Conservation (phyloP, 140 eudicot species). For the Cichorium intybus region DNA sequence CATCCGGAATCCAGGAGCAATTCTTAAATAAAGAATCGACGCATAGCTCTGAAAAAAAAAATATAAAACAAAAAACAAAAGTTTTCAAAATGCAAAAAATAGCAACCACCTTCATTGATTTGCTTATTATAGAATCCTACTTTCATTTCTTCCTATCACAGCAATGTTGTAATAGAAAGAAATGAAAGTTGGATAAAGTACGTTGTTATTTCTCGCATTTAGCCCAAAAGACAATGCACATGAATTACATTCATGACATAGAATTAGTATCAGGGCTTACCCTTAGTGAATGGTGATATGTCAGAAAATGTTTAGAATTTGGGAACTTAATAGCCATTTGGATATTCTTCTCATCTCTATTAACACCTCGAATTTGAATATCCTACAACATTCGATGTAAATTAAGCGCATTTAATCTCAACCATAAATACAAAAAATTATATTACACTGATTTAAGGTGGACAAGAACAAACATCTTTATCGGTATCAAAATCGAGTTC, state of each 20-base stretch:
- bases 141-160: too few relatives aligned
- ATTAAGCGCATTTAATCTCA: conserved; percentile 4
- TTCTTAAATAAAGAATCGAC: conserved; percentile 76
- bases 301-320: conserved; percentile 81
- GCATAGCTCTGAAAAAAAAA: conserved; percentile 57
- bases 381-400: conserved; percentile 48
- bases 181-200: too few relatives aligned
- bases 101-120: too few relatives aligned
- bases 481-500: conserved; percentile 91
- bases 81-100: neutral
- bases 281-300: conserved; percentile 93
- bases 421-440: neutral
- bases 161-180: too few relatives aligned
- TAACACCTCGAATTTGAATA: conserved; percentile 96
- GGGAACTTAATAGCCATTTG: conserved; percentile 77
- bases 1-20: conserved; percentile 68
- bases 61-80: too few relatives aligned
- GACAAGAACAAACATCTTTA: conserved; percentile 45
- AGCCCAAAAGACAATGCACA: conserved; percentile 7
- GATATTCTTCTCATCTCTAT: conserved; percentile 86
- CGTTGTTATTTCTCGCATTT: neutral
- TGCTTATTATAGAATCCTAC: too few relatives aligned
- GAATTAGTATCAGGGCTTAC: conserved; percentile 35
- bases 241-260: neutral
- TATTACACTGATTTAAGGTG: neutral